Evolutionary conservation across 1,139 yeast genomes (phyloP).

Genomic region (Saccharomyces hybrid): DNA sequence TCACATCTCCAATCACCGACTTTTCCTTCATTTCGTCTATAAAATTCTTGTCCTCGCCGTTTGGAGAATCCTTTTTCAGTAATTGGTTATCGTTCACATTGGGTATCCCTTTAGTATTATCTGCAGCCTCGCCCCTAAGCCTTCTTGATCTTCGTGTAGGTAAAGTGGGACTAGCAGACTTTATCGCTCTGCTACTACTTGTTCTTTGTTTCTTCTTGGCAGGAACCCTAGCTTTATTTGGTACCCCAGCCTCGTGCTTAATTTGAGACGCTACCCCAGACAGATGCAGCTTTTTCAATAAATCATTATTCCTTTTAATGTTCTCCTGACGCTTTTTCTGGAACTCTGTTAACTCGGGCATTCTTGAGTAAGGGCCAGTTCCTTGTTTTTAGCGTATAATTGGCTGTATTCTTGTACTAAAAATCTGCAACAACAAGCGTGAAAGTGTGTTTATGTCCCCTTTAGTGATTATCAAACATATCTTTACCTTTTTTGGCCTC

Average conservation of each 20-base stretch:
- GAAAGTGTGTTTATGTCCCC: not conserved
- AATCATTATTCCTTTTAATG: constrained; percentile 48
- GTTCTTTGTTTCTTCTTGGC: constrained; percentile 17
- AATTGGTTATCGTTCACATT: constrained; percentile 25
- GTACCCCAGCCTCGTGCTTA: constrained; percentile 25
- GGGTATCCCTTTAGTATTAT: constrained; percentile 29
- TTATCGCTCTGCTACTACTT: constrained; percentile 7
- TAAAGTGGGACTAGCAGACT: constrained; percentile 23
- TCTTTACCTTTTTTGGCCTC: not conserved
- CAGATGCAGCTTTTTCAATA: constrained; percentile 42
- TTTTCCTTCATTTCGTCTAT: constrained; percentile 47
- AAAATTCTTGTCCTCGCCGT: constrained; percentile 35
- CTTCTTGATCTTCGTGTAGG: constrained; percentile 62
- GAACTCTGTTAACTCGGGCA: constrained; percentile 50
- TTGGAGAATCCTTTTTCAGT: constrained; percentile 23
- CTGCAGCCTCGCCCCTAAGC: constrained; percentile 47
- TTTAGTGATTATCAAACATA: not conserved
- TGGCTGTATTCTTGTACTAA: not conserved
- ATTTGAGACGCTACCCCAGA: constrained; percentile 37
- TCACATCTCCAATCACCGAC: constrained; percentile 58
- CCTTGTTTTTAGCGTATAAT: not conserved
- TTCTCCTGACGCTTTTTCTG: constrained; percentile 63
- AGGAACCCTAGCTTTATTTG: constrained; percentile 17
- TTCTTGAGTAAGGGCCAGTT: not conserved
- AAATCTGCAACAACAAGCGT: not conserved